Percentiles rank a stretch among this genome's conserved stretches.
Conservation (phyloP, 805 yeast genomes). For the Candida xyloterini region DNA sequence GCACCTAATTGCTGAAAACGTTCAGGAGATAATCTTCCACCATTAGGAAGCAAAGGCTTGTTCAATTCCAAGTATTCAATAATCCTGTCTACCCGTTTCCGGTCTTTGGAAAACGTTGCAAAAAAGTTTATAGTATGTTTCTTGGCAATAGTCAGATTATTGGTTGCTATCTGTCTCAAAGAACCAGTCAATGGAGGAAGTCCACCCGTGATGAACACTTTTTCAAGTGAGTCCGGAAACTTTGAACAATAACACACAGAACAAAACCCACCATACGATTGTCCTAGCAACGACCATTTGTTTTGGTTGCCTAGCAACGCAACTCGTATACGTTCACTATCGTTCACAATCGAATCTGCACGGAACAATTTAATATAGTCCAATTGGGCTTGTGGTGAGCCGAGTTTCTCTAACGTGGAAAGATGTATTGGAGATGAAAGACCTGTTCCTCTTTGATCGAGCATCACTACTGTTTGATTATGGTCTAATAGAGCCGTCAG, state of each 20-base stretch:
- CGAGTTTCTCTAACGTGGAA: constrained; percentile 19
- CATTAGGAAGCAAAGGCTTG: constrained; percentile 43
- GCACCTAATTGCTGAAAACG: constrained; percentile 54
- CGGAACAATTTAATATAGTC: constrained; percentile 44
- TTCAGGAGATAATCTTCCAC: constrained; percentile 47
- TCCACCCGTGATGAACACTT: constrained; percentile 54
- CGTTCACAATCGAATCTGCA: constrained; percentile 52
- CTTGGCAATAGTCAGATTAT: constrained; percentile 44
- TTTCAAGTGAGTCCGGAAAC: constrained; percentile 39
- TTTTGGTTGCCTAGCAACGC: constrained; percentile 27
- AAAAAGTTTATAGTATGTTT: constrained; percentile 50
- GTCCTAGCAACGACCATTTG: constrained; percentile 56
- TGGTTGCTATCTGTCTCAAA: constrained; percentile 47
- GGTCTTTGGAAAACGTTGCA: constrained; percentile 47
- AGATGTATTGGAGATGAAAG: constrained; percentile 45
- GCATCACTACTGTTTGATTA: constrained; percentile 32
- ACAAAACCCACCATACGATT: constrained; percentile 56
- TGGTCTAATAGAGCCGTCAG: constrained; percentile 18
- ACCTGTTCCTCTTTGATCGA: constrained; percentile 67
- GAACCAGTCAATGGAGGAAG: constrained; percentile 47
- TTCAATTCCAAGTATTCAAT: constrained; percentile 33
- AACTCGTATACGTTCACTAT: constrained; percentile 45
- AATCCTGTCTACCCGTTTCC: constrained; percentile 36
- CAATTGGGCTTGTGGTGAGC: constrained; percentile 32
- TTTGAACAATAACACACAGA: constrained; percentile 47